These are phyloP conservation scores for Heimioporus sp. DNA, from an alignment of 768 basidiomycete genomes.

Conservation along the genomic window DNA sequence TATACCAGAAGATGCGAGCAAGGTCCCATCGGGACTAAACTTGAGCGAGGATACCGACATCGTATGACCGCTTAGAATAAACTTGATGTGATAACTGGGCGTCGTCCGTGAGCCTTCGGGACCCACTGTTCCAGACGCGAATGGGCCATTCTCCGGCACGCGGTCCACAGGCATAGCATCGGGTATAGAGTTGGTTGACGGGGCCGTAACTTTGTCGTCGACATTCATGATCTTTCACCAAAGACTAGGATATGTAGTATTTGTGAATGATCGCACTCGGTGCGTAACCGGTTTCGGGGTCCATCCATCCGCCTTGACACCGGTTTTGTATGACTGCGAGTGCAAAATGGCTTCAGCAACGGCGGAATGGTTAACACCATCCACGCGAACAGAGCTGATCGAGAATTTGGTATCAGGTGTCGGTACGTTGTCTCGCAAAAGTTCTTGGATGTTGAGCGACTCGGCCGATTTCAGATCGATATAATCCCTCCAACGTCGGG, in stretches of 20 bases:
- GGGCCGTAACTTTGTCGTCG: slow-evolving; percentile 4
- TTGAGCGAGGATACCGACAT: slow-evolving; percentile 81
- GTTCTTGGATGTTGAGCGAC: background rate
- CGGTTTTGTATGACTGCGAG: no score
- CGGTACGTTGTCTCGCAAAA: slow-evolving; percentile 46
- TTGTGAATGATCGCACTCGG: no score
- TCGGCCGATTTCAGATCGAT: slow-evolving; percentile 66
- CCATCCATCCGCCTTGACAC: background rate
- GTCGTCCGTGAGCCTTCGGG: slow-evolving; percentile 8
- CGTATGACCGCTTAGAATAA: slow-evolving; percentile 78
- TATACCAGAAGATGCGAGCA: slow-evolving; percentile 84
- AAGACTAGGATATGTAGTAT: background rate
- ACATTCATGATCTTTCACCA: slow-evolving; percentile 12
- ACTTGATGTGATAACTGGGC: slow-evolving; percentile 58
- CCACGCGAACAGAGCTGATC: slow-evolving; percentile 81
- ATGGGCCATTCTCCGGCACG: background rate
- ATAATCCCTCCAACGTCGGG: slow-evolving; percentile 91
- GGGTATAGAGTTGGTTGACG: background rate
- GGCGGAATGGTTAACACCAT: slow-evolving; percentile 69
- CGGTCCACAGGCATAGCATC: slow-evolving; percentile 10
- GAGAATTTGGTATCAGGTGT: slow-evolving; percentile 90
- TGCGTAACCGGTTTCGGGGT: slow-evolving; percentile 5
- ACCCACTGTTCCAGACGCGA: background rate
- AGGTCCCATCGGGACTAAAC: slow-evolving; percentile 82
- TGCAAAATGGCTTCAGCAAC: slow-evolving; percentile 34